Percentiles rank a stretch among this genome's conserved stretches.
Conservation (phyloP, 148 eudicot species). For the Bassia scoparia region DNA sequence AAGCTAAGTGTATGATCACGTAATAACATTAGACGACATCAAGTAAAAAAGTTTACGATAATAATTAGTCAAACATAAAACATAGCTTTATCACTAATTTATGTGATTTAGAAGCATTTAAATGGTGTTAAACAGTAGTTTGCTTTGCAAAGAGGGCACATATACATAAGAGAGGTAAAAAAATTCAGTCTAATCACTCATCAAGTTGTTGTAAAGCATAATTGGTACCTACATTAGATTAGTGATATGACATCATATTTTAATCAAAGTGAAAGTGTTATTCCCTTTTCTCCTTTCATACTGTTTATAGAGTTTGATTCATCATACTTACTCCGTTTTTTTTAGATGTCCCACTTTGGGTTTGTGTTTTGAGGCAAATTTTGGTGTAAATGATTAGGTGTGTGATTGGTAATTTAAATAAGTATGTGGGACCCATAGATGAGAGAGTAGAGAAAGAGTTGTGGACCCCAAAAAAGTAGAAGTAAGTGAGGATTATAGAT, state of each 20-base stretch:
- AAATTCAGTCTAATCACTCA: conserved; percentile 20
- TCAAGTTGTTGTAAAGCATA: conserved; percentile 13
- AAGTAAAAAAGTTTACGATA: neutral
- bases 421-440: too few relatives aligned
- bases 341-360: too few relatives aligned
- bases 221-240: conserved; percentile 16
- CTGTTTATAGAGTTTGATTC: neutral
- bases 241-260: conserved; percentile 20
- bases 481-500: too few relatives aligned
- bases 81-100: neutral
- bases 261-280: neutral
- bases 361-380: too few relatives aligned
- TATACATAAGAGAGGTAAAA: conserved; percentile 14
- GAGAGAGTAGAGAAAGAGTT: too few relatives aligned
- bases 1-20: neutral
- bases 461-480: too few relatives aligned
- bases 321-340: neutral
- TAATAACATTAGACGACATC: neutral
- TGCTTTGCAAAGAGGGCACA: conserved; percentile 26
- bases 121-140: conserved; percentile 8
- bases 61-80: conserved; percentile 2
- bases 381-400: too few relatives aligned
- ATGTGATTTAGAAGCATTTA: conserved; percentile 1
- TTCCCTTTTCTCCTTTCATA: neutral
- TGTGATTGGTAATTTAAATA: too few relatives aligned